These are phyloP conservation scores for Mortierella sp. DNA, from an alignment of 371 early-diverging fungal genomes.

Conservation along the genomic window DNA sequence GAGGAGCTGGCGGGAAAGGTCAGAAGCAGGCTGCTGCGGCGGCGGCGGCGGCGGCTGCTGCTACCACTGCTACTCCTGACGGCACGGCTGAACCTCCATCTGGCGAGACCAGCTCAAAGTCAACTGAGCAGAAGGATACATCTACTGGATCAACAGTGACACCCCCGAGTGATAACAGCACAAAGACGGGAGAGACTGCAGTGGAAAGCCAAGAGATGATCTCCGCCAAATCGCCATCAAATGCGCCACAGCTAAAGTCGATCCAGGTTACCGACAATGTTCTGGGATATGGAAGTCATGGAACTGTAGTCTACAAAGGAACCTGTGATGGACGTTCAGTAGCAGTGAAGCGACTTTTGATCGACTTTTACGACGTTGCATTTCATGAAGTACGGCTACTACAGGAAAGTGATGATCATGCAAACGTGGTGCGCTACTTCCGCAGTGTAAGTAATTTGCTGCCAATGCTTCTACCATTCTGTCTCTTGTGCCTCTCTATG, in stretches of 20 bases:
- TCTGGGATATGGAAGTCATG: constrained; percentile 94
- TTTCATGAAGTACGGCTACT: constrained; percentile 92
- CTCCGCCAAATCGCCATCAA: not conserved
- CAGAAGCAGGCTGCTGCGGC: constrained; percentile 32
- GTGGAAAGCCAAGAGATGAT: constrained; percentile 6
- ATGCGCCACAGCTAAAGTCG: constrained; percentile 42
- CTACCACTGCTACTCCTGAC: not conserved
- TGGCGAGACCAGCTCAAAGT: not conserved
- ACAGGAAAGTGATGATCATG: constrained; percentile 94
- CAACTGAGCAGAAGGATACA: not conserved
- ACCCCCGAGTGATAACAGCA: constrained; percentile 3
- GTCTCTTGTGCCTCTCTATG: too few relatives aligned
- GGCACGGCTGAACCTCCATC: constrained; percentile 1
- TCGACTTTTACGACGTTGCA: constrained; percentile 95
- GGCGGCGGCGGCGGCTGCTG: constrained; percentile 19
- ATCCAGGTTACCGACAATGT: constrained; percentile 61
- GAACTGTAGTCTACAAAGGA: constrained; percentile 96
- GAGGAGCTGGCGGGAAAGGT: constrained; percentile 46
- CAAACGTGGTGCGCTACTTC: constrained; percentile 97
- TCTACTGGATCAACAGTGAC: constrained; percentile 1
- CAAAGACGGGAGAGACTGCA: not conserved
- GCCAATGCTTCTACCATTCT: too few relatives aligned
- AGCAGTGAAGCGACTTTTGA: constrained; percentile 93
- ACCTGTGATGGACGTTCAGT: constrained; percentile 90
- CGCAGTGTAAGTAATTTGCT: constrained; percentile 62